Conservation (phyloP, 2,329 filamentous ascomycete species). For the Nemania serpens region DNA sequence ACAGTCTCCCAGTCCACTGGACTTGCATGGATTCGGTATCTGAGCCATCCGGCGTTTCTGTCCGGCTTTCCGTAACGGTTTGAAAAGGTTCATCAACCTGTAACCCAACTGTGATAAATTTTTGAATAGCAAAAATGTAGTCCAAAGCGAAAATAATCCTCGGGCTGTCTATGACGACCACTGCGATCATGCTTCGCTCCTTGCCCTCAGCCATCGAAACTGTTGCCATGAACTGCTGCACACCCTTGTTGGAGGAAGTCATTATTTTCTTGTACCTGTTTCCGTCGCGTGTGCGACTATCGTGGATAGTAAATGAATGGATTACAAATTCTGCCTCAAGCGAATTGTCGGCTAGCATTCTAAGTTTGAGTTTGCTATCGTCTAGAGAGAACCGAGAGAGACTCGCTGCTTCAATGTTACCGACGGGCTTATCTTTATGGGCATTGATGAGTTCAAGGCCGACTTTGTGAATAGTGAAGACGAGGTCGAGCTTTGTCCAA, state of each 20-base stretch:
- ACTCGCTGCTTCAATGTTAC: conserved; percentile 76
- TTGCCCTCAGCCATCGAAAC: conserved; percentile 87
- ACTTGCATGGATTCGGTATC: conserved; percentile 63
- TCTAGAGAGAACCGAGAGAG: conserved; percentile 94
- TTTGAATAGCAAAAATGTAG: conserved; percentile 88
- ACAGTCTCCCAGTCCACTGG: conserved; percentile 46
- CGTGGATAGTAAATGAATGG: conserved; percentile 90
- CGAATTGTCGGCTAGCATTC: conserved; percentile 90
- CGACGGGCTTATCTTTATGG: conserved; percentile 76
- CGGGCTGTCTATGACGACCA: conserved; percentile 93
- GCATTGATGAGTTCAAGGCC: conserved; percentile 86
- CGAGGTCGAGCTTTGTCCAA: conserved; percentile 92
- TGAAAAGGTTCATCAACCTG: conserved; percentile 62
- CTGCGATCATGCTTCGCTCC: conserved; percentile 81
- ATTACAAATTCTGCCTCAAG: conserved; percentile 92
- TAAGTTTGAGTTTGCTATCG: conserved; percentile 86
- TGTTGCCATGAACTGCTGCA: conserved; percentile 98
- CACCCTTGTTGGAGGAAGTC: conserved; percentile 92
- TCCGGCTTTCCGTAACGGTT: conserved; percentile 56
- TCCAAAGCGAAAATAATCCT: conserved; percentile 94
- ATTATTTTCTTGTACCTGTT: conserved; percentile 99
- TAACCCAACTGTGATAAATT: conserved; percentile 78
- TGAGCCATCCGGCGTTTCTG: conserved; percentile 63
- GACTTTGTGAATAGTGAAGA: conserved; percentile 87
- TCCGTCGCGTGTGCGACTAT: conserved; percentile 84